A percentile compares a stretch with the other conserved stretches of the same genome.
Evolutionary conservation across 176 grass and related monocot genomes (phyloP).

Genomic region (Miscanthus lutarioriparius): DNA sequence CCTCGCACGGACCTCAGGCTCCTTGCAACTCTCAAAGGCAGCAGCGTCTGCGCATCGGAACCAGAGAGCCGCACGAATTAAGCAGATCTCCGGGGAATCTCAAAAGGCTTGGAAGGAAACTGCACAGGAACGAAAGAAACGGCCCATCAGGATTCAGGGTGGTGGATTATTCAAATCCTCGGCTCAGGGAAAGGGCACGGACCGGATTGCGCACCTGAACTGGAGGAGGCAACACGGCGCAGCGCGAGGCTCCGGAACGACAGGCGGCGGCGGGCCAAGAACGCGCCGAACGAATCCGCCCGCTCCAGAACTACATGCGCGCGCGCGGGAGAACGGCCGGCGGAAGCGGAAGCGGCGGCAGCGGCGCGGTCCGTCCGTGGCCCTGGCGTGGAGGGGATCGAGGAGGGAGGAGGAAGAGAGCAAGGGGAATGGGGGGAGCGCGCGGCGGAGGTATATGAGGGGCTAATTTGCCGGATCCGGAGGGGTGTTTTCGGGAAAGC

Average conservation of each 20-base stretch:
- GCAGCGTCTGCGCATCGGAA: slow-evolving; percentile 41
- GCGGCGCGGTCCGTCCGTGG: neutral
- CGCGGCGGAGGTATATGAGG: neutral
- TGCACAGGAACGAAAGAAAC: neutral
- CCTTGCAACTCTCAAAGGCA: slow-evolving; percentile 7
- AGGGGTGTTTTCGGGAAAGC: slow-evolving; percentile 4
- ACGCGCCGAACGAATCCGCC: neutral
- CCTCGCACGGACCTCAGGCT: slow-evolving; percentile 7
- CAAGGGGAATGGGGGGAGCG: neutral
- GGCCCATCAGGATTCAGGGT: neutral
- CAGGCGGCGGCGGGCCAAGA: neutral
- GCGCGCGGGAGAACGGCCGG: neutral
- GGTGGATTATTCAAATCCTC: neutral
- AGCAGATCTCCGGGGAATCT: slow-evolving; percentile 24
- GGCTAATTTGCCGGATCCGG: neutral
- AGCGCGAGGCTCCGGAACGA: neutral
- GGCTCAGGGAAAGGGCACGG: neutral
- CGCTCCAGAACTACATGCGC: neutral
- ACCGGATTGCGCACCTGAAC: neutral
- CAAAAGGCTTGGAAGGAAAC: neutral
- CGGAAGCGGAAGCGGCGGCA: neutral
- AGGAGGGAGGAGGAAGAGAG: neutral
- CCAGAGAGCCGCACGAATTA: slow-evolving; percentile 6
- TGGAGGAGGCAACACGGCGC: neutral
- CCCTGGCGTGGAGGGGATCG: neutral